These are phyloP conservation scores for Penicillium diatomitis DNA, from an alignment of 495 filamentous ascomycete species.

Conservation along the genomic window DNA sequence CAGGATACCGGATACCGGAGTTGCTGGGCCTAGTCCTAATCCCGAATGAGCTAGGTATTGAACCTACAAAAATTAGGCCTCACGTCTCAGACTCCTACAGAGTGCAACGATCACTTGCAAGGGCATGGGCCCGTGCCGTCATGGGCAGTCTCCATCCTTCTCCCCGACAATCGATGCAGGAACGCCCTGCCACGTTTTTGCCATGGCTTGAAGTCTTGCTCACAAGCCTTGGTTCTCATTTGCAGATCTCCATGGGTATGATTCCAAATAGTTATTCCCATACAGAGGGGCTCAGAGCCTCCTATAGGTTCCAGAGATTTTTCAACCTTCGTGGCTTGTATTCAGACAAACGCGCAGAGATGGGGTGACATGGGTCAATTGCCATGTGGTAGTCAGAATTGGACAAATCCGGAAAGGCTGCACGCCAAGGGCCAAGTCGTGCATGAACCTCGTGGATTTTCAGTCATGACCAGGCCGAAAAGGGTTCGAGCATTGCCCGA, in stretches of 20 bases:
- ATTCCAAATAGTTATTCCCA: too few species aligned
- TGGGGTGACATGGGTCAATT: neutral
- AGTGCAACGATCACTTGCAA: neutral
- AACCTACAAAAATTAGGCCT: too few species aligned
- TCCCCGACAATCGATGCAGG: conserved; percentile 16
- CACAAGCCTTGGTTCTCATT: neutral
- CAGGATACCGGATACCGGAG: too few species aligned
- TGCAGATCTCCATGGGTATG: too few species aligned
- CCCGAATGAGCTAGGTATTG: too few species aligned
- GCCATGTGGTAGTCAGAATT: conserved; percentile 8
- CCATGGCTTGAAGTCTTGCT: neutral
- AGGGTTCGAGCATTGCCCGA: neutral
- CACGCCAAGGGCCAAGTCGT: neutral
- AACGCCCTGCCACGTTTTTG: conserved; percentile 16
- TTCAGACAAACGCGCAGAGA: too few species aligned
- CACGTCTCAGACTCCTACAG: too few species aligned
- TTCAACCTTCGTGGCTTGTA: too few species aligned
- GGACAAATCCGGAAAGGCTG: neutral
- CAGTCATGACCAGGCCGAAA: neutral
- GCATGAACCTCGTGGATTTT: neutral
- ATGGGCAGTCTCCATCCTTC: neutral
- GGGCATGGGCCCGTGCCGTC: neutral
- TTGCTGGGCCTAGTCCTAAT: too few species aligned
- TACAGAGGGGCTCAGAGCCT: too few species aligned
- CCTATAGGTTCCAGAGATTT: too few species aligned